phyloP scores from a whole-genome alignment of 192 early-diverging fungal species.

The Obelidium mucronatum region DNA sequence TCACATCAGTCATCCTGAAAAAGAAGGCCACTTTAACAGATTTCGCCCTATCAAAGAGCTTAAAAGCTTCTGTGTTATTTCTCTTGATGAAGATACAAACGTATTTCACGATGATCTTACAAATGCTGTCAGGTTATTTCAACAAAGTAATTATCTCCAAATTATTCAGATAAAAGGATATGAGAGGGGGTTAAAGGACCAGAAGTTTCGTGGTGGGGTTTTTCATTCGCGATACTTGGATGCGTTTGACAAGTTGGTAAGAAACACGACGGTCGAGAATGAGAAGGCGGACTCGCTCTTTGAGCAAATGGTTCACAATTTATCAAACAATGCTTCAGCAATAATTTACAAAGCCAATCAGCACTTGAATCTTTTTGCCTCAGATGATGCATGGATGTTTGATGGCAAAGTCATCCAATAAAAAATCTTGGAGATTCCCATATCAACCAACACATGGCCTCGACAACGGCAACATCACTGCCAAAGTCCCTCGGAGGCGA shows the following conservation, averaged over 20 bases:
- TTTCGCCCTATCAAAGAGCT: slow-evolving; percentile 30
- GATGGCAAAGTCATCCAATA: background rate
- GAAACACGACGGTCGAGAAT: background rate
- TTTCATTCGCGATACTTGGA: background rate
- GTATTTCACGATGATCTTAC: slow-evolving; percentile 33
- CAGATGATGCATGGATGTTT: slow-evolving; percentile 5
- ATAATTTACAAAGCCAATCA: background rate
- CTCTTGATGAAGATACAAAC: slow-evolving; percentile 41
- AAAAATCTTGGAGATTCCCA: background rate
- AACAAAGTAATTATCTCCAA: slow-evolving; percentile 14
- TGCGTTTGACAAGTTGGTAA: background rate
- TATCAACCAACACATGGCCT: background rate
- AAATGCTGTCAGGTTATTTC: slow-evolving; percentile 21
- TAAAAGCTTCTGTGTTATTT: slow-evolving; percentile 34
- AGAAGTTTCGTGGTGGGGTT: too few relatives aligned
- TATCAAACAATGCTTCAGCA: background rate
- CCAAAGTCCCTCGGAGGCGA: too few relatives aligned
- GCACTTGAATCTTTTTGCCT: background rate
- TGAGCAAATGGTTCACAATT: background rate
- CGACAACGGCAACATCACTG: background rate
- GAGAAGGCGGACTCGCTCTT: background rate
- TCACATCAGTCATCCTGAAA: slow-evolving; percentile 1
- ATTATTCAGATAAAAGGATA: too few relatives aligned
- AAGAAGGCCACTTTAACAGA: slow-evolving; percentile 29
- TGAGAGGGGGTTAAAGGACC: too few relatives aligned